These are phyloP conservation scores for Coriaria nepalensis DNA, from an alignment of 306 rosid genomes.

Conservation along the genomic window DNA sequence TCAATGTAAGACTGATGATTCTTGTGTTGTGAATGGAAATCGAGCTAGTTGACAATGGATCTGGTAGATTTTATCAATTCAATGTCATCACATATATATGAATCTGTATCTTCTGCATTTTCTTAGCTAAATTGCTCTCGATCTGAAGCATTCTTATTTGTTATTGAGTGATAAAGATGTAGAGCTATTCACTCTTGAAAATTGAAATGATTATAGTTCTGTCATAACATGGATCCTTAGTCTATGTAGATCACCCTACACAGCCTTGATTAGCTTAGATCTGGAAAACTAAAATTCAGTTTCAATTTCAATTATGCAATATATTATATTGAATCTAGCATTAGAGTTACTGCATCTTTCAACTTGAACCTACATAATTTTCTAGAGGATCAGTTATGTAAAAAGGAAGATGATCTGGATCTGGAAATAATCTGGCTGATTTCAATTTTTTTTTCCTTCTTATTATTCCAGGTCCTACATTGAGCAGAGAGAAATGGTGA, in stretches of 20 bases:
- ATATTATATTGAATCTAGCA: too few species aligned
- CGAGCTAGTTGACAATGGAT: constrained; percentile 15
- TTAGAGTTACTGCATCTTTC: too few species aligned
- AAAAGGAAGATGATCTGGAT: background rate
- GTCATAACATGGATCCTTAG: too few species aligned
- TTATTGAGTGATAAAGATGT: background rate
- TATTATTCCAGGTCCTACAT: constrained; percentile 30
- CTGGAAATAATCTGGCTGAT: background rate
- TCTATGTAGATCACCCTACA: too few species aligned
- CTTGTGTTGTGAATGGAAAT: constrained; percentile 8
- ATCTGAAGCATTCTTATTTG: constrained; percentile 9
- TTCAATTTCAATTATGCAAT: too few species aligned
- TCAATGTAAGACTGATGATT: constrained; percentile 1
- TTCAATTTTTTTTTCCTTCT: constrained; percentile 3
- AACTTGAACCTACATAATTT: too few species aligned
- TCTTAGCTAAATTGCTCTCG: constrained; percentile 3
- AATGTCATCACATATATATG: background rate
- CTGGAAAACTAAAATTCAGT: too few species aligned
- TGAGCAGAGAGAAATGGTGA: constrained; percentile 62
- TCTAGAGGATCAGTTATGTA: too few species aligned
- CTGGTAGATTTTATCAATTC: constrained; percentile 16
- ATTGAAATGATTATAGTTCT: background rate
- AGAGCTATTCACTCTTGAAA: constrained; percentile 5
- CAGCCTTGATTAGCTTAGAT: too few species aligned
- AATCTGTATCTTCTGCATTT: constrained; percentile 24